These are phyloP conservation scores for Dactylonectria macrodidyma DNA, from an alignment of 2,329 filamentous ascomycete species.

Conservation along the genomic window DNA sequence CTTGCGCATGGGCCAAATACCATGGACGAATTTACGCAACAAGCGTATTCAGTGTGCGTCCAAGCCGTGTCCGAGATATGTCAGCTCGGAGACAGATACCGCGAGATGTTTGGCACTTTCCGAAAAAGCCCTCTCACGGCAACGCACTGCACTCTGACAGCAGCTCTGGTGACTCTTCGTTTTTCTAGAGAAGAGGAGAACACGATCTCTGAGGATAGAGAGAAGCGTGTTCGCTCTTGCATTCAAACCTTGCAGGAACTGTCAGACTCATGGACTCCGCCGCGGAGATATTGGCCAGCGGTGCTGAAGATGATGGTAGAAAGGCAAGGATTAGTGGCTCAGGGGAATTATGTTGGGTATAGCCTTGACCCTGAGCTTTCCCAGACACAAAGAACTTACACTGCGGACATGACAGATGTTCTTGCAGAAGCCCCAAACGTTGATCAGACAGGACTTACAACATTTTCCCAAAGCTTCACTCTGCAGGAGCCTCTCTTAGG, in stretches of 20 bases:
- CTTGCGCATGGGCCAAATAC: not conserved
- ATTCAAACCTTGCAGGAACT: slow-evolving; percentile 12
- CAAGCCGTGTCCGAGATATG: slow-evolving; percentile 9
- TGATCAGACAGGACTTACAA: not conserved
- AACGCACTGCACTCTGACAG: slow-evolving; percentile 12
- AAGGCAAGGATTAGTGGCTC: not conserved
- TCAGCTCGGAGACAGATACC: not conserved
- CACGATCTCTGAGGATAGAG: not conserved
- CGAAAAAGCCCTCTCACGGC: slow-evolving; percentile 11
- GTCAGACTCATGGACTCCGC: slow-evolving; percentile 11
- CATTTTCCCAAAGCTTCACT: not conserved
- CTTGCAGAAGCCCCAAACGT: not conserved
- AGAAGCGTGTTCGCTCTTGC: slow-evolving; percentile 1
- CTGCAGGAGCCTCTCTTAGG: not conserved
- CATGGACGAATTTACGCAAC: not conserved
- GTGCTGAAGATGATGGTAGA: not conserved
- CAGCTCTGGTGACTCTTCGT: slow-evolving; percentile 2
- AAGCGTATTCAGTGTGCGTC: not conserved
- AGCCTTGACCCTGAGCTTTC: not conserved
- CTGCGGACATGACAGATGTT: not conserved
- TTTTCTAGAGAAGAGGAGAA: not conserved
- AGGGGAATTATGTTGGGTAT: not conserved
- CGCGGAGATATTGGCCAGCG: not conserved
- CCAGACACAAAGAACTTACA: not conserved
- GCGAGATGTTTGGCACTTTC: slow-evolving; percentile 14